Base-by-base conservation (phyloP, 2,329 filamentous ascomycete species). In the Clonostachys sp. region DNA sequence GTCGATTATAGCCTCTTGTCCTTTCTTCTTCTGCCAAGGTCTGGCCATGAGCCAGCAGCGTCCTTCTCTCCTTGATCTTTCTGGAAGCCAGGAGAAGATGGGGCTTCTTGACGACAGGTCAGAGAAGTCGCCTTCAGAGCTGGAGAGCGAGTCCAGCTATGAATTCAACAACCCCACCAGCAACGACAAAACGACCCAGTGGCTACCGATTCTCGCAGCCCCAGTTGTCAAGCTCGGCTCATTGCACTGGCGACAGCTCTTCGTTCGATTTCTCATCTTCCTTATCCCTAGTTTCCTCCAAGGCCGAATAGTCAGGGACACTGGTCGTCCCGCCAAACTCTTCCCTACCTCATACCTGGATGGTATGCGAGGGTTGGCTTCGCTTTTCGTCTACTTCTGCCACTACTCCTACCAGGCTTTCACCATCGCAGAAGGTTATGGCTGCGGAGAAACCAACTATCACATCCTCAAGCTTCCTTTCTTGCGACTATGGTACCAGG, bases 311-410 rank as follows among this genome's bases (percentile, higher is more conserved):
- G 64, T 64, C 34, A 61, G 70, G 38, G 68, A 73, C 46, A 63
- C 67, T 44, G 63, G 64, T 44, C 65, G 65, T n/a, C 59, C 65
- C 5, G 60, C 68, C 20, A 69, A 67, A 43, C 61, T 75, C n/a
- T 60, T 68, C 35, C 77, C 78, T 14, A 81, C 78, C 9, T 70
- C 78, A 8, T 80, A 81, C 54, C 74, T 81, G 42, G 78, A 81
- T 54, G 78, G 78, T 50, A 75, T 81, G 67, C 72, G 78, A 51
- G 78, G 78, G 13, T 59, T 81, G 12, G 78, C 77, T 38, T 77
- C 77, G 6, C 66, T 81, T 34, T 69, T 76, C 49, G 78, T 81
- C 51, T 77, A 75, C 59, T 75, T 80, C 59, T 81, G 77, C 53
- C 78, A 81, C 60, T 78, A 74, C 56, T 70, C 68, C 45, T 81